Conservation (phyloP, 306 rosid species). For the Cyamopsis tetragonoloba region DNA sequence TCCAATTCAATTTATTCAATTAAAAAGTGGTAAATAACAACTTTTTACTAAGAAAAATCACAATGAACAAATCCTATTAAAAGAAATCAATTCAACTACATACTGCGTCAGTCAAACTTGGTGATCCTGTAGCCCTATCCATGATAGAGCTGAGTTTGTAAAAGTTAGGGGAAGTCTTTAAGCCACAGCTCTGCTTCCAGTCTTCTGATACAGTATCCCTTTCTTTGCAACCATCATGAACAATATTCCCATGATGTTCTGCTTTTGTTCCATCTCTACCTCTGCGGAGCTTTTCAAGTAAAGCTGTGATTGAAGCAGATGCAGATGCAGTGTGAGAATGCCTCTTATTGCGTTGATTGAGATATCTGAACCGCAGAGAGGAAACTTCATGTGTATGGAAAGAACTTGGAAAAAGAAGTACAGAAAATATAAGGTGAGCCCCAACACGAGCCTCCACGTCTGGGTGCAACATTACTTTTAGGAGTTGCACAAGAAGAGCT, state of each 20-base stretch:
- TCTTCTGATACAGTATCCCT: conserved; percentile 50
- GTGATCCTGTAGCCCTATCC: conserved; percentile 58
- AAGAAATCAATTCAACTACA: conserved; percentile 24
- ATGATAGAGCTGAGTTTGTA: conserved; percentile 62
- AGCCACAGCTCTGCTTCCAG: conserved; percentile 57
- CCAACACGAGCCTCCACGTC: conserved; percentile 83
- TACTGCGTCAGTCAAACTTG: conserved; percentile 54
- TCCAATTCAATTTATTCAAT: conserved; percentile 32
- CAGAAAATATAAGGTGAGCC: conserved; percentile 87
- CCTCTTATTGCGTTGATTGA: conserved; percentile 56
- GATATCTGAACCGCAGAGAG: conserved; percentile 48
- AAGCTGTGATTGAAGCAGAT: conserved; percentile 81
- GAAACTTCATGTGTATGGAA: conserved; percentile 49
- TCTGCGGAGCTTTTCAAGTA: conserved; percentile 87
- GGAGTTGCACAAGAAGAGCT: conserved; percentile 78
- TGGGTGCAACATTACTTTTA: conserved; percentile 82
- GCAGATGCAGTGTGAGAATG: conserved; percentile 63
- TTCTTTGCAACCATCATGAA: conserved; percentile 48
- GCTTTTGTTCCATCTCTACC: conserved; percentile 53
- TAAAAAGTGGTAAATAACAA: conserved; percentile 15
- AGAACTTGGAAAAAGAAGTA: conserved; percentile 73
- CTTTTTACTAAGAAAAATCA: not conserved
- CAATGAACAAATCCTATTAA: not conserved
- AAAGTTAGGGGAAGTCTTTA: conserved; percentile 64
- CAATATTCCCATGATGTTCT: conserved; percentile 38